phyloP scores from a whole-genome alignment of 2,329 filamentous ascomycete genomes.

The Phialemonium atrogriseum region DNA sequence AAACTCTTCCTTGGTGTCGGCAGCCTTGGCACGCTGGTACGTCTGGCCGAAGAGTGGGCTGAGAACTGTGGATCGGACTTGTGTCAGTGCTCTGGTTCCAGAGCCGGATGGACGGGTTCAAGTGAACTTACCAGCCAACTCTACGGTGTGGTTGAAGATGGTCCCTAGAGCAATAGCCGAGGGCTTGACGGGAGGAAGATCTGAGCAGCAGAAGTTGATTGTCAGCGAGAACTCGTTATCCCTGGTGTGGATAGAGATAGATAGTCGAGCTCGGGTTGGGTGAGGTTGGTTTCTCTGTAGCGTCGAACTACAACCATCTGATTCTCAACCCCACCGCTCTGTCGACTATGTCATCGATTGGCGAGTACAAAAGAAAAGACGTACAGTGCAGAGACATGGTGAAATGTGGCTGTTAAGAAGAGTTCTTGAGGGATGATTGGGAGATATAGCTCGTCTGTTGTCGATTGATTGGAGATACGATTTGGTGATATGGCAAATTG shows the following conservation, averaged over 20 bases:
- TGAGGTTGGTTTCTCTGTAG: no score
- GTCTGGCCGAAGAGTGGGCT: conserved; percentile 87
- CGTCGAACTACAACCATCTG: no score
- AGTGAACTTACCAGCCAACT: no score
- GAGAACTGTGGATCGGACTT: conserved; percentile 54
- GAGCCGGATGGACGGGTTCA: conserved; percentile 1
- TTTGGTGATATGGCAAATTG: conserved; percentile 1
- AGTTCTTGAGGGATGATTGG: conserved; percentile 2
- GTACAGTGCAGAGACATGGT: conserved; percentile 54
- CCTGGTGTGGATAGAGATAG: no score
- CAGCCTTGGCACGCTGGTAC: conserved; percentile 83
- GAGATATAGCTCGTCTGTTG: conserved; percentile 1
- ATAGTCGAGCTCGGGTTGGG: no score
- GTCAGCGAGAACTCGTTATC: no score
- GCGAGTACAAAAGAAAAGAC: no score
- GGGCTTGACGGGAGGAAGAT: conserved; percentile 77
- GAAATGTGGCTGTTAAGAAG: conserved; percentile 13
- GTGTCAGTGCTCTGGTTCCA: no score
- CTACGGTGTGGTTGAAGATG: conserved; percentile 88
- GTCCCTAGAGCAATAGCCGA: conserved; percentile 96
- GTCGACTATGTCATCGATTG: no score
- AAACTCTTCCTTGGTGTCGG: conserved; percentile 96
- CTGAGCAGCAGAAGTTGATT: conserved; percentile 22
- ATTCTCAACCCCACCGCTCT: no score
- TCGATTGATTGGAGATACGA: conserved; percentile 1